Percentiles rank a stretch among this genome's conserved stretches.
These are phyloP conservation scores for Penicillium carneum DNA, from an alignment of 2,329 filamentous ascomycete genomes.

Conservation along the genomic window DNA sequence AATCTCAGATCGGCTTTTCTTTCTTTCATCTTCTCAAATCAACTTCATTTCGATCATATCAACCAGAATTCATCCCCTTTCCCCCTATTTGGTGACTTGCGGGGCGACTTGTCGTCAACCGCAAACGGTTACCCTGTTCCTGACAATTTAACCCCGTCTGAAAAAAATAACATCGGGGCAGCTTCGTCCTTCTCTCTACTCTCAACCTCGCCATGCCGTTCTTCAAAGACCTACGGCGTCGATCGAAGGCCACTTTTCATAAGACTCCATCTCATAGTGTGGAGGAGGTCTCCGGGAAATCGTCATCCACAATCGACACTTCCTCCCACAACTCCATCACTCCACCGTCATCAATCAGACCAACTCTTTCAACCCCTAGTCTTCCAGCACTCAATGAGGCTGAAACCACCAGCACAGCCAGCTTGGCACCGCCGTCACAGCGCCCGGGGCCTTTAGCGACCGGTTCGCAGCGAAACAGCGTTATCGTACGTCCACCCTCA, in stretches of 20 bases:
- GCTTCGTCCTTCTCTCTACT: slow-evolving; percentile 15
- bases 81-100: slow-evolving; percentile 23
- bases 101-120: slow-evolving; percentile 38
- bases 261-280: slow-evolving; percentile 54
- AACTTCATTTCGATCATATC: neutral
- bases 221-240: slow-evolving; percentile 77
- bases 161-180: slow-evolving; percentile 15
- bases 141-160: slow-evolving; percentile 1
- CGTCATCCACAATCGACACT: slow-evolving; percentile 68
- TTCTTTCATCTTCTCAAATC: neutral
- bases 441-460: slow-evolving; percentile 55
- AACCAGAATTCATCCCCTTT: neutral
- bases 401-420: slow-evolving; percentile 53
- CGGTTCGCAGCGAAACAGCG: slow-evolving; percentile 53
- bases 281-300: slow-evolving; percentile 69
- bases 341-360: slow-evolving; percentile 74
- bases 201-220: slow-evolving; percentile 61
- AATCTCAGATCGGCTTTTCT: neutral
- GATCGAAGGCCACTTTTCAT: slow-evolving; percentile 76
- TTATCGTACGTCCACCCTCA: slow-evolving; percentile 46
- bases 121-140: slow-evolving; percentile 41
- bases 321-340: slow-evolving; percentile 70
- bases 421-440: slow-evolving; percentile 51
- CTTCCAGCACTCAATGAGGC: slow-evolving; percentile 60
- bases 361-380: slow-evolving; percentile 71